phyloP scores from a whole-genome alignment of 1,284 basidiomycete species.

The Malassezia cuniculi region DNA sequence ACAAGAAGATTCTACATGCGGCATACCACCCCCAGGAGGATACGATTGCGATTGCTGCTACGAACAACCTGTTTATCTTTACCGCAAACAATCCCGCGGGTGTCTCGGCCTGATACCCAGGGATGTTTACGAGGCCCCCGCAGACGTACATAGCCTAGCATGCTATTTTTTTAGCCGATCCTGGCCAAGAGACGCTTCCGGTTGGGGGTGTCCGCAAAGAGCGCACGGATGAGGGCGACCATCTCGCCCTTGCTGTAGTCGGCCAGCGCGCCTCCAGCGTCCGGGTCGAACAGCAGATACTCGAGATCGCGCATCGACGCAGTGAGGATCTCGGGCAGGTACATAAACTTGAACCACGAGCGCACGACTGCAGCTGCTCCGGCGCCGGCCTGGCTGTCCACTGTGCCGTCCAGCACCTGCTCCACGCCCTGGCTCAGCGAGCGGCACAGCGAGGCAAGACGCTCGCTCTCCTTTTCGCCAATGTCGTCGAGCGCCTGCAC shows the following conservation, averaged over 20 bases:
- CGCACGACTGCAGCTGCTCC: conserved; percentile 70
- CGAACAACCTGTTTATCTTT: conserved; percentile 48
- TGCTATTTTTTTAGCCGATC: conserved; percentile 1
- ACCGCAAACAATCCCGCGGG: conserved; percentile 48
- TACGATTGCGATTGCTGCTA: conserved; percentile 57
- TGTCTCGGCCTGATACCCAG: conserved; percentile 1
- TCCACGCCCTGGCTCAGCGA: conserved; percentile 62
- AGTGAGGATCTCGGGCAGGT: conserved; percentile 37
- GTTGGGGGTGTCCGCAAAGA: conserved; percentile 56
- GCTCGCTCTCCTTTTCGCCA: conserved; percentile 73
- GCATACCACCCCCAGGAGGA: conserved; percentile 96
- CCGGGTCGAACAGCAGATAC: conserved; percentile 62
- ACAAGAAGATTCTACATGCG: conserved; percentile 79
- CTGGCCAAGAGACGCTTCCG: conserved; percentile 21
- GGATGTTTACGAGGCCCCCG: too few relatives aligned
- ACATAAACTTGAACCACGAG: conserved; percentile 41
- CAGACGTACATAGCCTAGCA: too few relatives aligned
- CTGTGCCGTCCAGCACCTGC: conserved; percentile 55
- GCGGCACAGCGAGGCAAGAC: conserved; percentile 66
- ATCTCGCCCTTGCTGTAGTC: conserved; percentile 81
- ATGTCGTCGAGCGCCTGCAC: conserved; percentile 75
- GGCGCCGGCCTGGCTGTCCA: conserved; percentile 50
- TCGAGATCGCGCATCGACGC: conserved; percentile 58
- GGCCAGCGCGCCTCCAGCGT: conserved; percentile 62
- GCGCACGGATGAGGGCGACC: conserved; percentile 62